Base-by-base conservation (phyloP, 768 basidiomycete genomes). In the Termitomyces sp. region DNA sequence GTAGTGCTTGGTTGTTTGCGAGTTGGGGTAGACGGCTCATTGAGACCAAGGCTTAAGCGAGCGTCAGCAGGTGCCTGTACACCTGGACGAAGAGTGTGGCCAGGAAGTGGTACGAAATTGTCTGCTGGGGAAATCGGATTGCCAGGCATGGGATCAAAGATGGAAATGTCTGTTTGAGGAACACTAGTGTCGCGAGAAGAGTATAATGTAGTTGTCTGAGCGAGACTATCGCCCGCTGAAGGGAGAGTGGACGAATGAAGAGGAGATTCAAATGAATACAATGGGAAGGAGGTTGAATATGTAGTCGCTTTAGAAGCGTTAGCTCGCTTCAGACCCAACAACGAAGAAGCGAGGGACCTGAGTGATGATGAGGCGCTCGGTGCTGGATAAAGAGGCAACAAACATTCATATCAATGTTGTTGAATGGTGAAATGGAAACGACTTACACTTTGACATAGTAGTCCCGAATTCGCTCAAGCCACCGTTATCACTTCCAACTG, bases 381-480 rank as follows among this genome's bases (percentile, higher is more conserved):
- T 38, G 75, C 83, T 87, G 67, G 40, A 53, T 41, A 45, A 60
- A 60, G 30, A 53, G 46, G 46, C 62, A 61, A 60, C 56, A 41
- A 54, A 47, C 15, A 53, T 51, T 30, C 54, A 58, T 45, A 38
- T 45, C 44, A 14, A 40, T 7, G 19, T 37, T 7, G 19, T 37
- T 30, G 11, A 46, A 28, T 43, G 21, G 54, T 56, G 43, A 17
- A 47, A 52, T 42, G 11, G 38, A 23, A 60, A 50, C 44, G 59
- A 17, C 79, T 52, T 64, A 86, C 87, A 71, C 73, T 84, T 86
- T n/a, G 85, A 83, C 31, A 67, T 68, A 3, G 74, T 79, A 3
- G 83, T 84, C 3, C 89, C 91, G 69, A 92, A 92, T 67, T 92
- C 91, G n/a, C 81, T 80, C 35, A 78, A 70, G 40, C 64, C 66